A percentile compares a stretch with the other conserved stretches of the same genome.
These are phyloP conservation scores for Rhododendron henanense DNA, from an alignment of 148 eudicot species.

Conservation along the genomic window DNA sequence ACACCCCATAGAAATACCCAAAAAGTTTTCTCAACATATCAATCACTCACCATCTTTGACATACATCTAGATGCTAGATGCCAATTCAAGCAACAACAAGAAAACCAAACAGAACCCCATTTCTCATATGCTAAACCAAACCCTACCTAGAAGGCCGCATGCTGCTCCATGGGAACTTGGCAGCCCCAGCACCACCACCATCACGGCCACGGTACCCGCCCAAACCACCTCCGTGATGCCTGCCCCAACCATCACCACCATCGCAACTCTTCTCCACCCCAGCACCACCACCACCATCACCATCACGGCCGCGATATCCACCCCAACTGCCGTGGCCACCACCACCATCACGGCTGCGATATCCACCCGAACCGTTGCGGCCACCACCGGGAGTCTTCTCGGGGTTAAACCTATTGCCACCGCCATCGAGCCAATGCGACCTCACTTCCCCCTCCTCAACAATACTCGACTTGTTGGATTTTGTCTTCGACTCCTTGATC, in stretches of 20 bases:
- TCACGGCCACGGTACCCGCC: not conserved
- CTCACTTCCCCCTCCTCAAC: conserved; percentile 56
- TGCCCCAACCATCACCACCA: not conserved
- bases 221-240: not conserved
- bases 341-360: not conserved
- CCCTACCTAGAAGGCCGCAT: conserved; percentile 7
- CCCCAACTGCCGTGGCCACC: conserved; percentile 9
- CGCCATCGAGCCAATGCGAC: conserved; percentile 79
- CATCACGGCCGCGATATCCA: not conserved
- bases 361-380: not conserved
- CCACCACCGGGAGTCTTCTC: conserved; percentile 15
- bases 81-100: conserved; percentile 1
- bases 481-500: conserved; percentile 48
- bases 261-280: conserved; percentile 13
- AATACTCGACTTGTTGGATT: conserved; percentile 50
- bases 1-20: not conserved
- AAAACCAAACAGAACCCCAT: not conserved
- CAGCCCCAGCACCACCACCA: not conserved
- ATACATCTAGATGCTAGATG: not conserved
- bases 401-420: conserved; percentile 20
- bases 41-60: not conserved
- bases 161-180: conserved; percentile 5
- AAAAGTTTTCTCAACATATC: not conserved
- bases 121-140: not conserved
- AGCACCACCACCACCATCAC: conserved; percentile 20